phyloP scores from a whole-genome alignment of 1,139 yeast species.

The Candida buenavistaensis region DNA sequence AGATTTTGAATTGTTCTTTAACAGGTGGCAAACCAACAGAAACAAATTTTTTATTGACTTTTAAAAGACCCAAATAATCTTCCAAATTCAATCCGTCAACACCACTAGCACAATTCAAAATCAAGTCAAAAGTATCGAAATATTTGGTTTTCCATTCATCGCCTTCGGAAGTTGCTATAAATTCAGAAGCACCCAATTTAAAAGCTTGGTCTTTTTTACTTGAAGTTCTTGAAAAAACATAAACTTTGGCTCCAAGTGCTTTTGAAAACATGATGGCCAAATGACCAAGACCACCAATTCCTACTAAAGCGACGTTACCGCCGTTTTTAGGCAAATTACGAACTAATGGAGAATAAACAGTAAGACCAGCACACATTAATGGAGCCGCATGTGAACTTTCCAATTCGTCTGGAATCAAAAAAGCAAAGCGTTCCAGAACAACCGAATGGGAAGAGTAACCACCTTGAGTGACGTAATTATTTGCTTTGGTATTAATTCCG shows the following conservation, averaged over 20 bases:
- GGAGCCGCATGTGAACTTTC: slow-evolving; percentile 56
- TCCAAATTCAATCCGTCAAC: slow-evolving; percentile 35
- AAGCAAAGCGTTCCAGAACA: slow-evolving; percentile 52
- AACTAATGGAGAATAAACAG: slow-evolving; percentile 57
- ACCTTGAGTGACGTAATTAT: slow-evolving; percentile 50
- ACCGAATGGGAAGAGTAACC: slow-evolving; percentile 62
- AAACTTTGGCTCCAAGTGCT: slow-evolving; percentile 43
- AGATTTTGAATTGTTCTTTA: slow-evolving; percentile 24
- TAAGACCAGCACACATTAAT: slow-evolving; percentile 67
- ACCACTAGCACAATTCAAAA: slow-evolving; percentile 50
- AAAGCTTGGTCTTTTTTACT: slow-evolving; percentile 37
- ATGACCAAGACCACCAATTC: slow-evolving; percentile 50
- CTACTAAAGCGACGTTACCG: slow-evolving; percentile 47
- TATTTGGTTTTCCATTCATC: slow-evolving; percentile 30
- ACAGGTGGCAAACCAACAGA: slow-evolving; percentile 55
- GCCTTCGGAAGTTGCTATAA: slow-evolving; percentile 41
- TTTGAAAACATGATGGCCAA: slow-evolving; percentile 42
- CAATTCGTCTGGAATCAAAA: slow-evolving; percentile 57
- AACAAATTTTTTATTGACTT: slow-evolving; percentile 48
- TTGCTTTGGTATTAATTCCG: slow-evolving; percentile 29
- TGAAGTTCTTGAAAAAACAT: slow-evolving; percentile 39
- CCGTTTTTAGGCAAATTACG: slow-evolving; percentile 31
- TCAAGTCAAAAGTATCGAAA: slow-evolving; percentile 42
- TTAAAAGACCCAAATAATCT: slow-evolving; percentile 32
- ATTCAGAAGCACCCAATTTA: slow-evolving; percentile 39